These are phyloP conservation scores for Cutaneotrichosporon sp. DNA, from an alignment of 1,284 basidiomycete species.

Conservation along the genomic window DNA sequence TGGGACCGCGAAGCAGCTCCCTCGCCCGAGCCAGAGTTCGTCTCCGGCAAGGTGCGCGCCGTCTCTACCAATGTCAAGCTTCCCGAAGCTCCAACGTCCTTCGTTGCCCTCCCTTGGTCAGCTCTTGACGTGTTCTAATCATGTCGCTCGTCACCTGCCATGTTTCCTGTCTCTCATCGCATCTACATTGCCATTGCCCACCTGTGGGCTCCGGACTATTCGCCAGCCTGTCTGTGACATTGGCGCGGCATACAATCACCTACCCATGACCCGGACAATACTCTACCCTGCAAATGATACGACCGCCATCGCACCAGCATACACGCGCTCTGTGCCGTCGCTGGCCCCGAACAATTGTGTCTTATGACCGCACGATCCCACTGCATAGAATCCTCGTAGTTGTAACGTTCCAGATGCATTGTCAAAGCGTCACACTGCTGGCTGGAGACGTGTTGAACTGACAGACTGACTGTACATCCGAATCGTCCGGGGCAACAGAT, in stretches of 20 bases:
- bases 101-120: slow-evolving; percentile 9
- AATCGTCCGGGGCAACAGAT: too few relatives aligned
- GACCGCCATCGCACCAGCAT: not conserved
- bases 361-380: not conserved
- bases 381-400: not conserved
- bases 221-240: slow-evolving; percentile 3
- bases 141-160: not conserved
- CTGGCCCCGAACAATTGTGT: not conserved
- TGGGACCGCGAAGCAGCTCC: slow-evolving; percentile 16
- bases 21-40: slow-evolving; percentile 2
- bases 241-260: not conserved
- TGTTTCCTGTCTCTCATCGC: slow-evolving; percentile 3
- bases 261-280: not conserved
- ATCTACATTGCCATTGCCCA: not conserved
- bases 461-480: not conserved
- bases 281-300: not conserved
- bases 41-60: not conserved
- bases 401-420: not conserved
- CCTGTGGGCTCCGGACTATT: slow-evolving; percentile 3
- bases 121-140: slow-evolving; percentile 14
- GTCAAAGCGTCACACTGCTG: not conserved
- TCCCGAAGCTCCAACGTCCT: slow-evolving; percentile 5
- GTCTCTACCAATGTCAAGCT: not conserved
- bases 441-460: not conserved
- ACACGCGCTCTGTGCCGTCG: not conserved